Conservation (phyloP, 2,329 filamentous ascomycete species). For the Hirsutella thompsonii region DNA sequence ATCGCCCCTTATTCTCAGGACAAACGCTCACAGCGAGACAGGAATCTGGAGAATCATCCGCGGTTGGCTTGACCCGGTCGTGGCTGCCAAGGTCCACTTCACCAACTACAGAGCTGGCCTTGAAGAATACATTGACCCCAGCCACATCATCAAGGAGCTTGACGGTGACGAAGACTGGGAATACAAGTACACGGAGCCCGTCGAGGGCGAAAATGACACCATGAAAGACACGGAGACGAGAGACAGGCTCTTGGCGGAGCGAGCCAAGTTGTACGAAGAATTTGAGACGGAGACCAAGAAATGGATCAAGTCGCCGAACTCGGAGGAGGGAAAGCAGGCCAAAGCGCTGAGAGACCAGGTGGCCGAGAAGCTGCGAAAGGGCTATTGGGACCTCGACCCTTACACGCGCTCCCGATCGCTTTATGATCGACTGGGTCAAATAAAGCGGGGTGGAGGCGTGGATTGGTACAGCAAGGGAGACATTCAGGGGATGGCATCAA, state of each 20-base stretch:
- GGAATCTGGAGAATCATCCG: conserved; percentile 94
- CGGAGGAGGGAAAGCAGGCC: conserved; percentile 29
- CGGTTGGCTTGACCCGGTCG: conserved; percentile 93
- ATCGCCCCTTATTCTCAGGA: neutral
- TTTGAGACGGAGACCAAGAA: conserved; percentile 63
- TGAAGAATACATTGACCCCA: conserved; percentile 57
- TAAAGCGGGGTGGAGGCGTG: conserved; percentile 53
- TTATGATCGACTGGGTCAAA: conserved; percentile 70
- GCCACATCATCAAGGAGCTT: conserved; percentile 67
- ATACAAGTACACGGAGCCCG: conserved; percentile 71
- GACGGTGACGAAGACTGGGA: conserved; percentile 77
- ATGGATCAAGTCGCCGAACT: conserved; percentile 49
- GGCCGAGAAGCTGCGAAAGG: conserved; percentile 50
- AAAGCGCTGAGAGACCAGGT: conserved; percentile 47
- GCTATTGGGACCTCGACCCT: conserved; percentile 86
- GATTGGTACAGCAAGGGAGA: conserved; percentile 48
- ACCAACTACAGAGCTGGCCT: conserved; percentile 73
- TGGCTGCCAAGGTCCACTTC: conserved; percentile 88
- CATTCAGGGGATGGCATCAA: conserved; percentile 5
- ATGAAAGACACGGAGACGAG: conserved; percentile 55
- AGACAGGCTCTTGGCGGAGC: conserved; percentile 48
- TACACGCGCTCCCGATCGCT: conserved; percentile 71
- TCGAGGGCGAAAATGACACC: conserved; percentile 58
- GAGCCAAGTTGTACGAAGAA: conserved; percentile 52
- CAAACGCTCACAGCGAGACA: conserved; percentile 14